These are phyloP conservation scores for Angomonas ambiguus DNA, from an alignment of 208 protist genomes.

Conservation along the genomic window DNA sequence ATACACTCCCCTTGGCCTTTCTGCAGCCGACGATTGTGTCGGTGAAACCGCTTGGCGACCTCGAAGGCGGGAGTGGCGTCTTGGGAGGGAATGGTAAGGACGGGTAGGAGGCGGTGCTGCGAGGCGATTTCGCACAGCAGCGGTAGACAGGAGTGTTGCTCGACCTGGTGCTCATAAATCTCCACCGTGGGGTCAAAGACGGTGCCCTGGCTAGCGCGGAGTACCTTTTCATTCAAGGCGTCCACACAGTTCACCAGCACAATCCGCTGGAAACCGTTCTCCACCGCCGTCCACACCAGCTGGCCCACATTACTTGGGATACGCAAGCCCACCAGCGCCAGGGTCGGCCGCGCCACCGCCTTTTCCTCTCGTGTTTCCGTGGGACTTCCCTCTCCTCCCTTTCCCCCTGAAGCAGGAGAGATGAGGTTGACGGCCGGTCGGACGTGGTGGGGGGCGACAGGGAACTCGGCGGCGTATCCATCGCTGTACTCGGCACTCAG, in stretches of 20 bases:
- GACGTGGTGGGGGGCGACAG: slow-evolving; percentile 19
- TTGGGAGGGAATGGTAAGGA: slow-evolving; percentile 76
- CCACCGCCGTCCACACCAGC: slow-evolving; percentile 66
- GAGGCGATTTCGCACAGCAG: slow-evolving; percentile 55
- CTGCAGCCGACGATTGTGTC: slow-evolving; percentile 24
- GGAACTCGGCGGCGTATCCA: slow-evolving; percentile 80
- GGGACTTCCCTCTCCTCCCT: too few relatives aligned
- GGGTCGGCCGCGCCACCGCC: not conserved
- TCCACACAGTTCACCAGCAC: slow-evolving; percentile 73
- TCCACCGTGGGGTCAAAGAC: slow-evolving; percentile 49
- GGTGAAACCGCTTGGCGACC: slow-evolving; percentile 64
- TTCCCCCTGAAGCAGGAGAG: too few relatives aligned
- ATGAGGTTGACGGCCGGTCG: not conserved
- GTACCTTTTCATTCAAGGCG: slow-evolving; percentile 72
- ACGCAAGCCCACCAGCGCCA: slow-evolving; percentile 72
- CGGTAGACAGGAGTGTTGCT: slow-evolving; percentile 24
- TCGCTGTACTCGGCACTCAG: slow-evolving; percentile 77
- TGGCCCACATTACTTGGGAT: slow-evolving; percentile 82
- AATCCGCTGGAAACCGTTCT: slow-evolving; percentile 69
- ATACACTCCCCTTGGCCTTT: slow-evolving; percentile 10
- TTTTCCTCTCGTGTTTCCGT: too few relatives aligned
- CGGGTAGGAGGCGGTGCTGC: slow-evolving; percentile 55
- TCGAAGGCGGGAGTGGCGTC: slow-evolving; percentile 56
- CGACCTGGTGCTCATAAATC: slow-evolving; percentile 30
- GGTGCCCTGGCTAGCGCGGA: slow-evolving; percentile 79